phyloP scores from a whole-genome alignment of 192 early-diverging fungal genomes.

The Funneliformis mosseae region DNA sequence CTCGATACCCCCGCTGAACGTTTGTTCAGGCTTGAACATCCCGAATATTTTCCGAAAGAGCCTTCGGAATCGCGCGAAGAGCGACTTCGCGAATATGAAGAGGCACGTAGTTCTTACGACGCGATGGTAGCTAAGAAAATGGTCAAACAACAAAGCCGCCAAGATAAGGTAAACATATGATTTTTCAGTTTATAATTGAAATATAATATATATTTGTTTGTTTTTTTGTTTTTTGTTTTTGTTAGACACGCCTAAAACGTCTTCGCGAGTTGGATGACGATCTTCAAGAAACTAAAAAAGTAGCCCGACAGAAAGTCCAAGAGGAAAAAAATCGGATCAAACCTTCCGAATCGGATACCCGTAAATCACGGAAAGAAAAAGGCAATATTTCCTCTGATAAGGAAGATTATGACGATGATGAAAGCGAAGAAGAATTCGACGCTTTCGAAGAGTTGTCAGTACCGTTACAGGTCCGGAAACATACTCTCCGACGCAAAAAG shows the following conservation, averaged over 20 bases:
- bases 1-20: neutral
- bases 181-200: no score
- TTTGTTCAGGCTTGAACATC: neutral
- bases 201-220: no score
- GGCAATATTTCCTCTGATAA: neutral
- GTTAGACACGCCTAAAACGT: neutral
- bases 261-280: neutral
- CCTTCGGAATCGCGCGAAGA: neutral
- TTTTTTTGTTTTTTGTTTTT: neutral
- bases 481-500: neutral
- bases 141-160: neutral
- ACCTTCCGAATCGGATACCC: neutral
- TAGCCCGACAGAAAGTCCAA: neutral
- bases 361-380: neutral
- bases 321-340: neutral
- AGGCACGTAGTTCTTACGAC: neutral
- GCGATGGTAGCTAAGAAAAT: neutral
- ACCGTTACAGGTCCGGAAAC: neutral
- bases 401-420: neutral
- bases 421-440: neutral
- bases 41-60: neutral
- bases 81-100: neutral
- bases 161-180: neutral
- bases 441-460: neutral
- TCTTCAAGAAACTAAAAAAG: neutral